Evolutionary conservation across 768 basidiomycete species (phyloP), one percentile per base, ranked within the genome.

Genomic region (Xerocomellus dryophilus): DNA sequence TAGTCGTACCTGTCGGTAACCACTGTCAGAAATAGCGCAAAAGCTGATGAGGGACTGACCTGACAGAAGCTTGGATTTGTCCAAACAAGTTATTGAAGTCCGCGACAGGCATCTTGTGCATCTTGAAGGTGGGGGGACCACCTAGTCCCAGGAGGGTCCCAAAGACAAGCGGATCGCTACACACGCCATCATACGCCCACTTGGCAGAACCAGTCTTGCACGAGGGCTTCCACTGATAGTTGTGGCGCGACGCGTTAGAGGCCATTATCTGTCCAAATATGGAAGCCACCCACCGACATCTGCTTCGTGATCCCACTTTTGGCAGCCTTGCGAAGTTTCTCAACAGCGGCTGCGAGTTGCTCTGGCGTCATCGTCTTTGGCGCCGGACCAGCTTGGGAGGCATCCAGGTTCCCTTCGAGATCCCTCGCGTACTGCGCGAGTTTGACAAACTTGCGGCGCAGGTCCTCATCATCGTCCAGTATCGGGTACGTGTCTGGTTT

Each of bases 161-260:
- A 57, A 82, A 83, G 43, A 81, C 73, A 15, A 66, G 73, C 0
- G 77, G 70, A 60, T 81, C 75, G 8, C 68, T 63, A 57, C 78
- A 81, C 18, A 83, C 71, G 18, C 80, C 81, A 50, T 81, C 79
- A 56, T 81, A 82, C n/a, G 61, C 51, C 74, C 74, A 83, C 54
- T 74, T 79, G 20, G 81, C 75, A 7, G 65, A 54, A 15, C 77
- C 74, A 0, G 64, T 70, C 63, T 78, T 80, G 63, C 79, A 81
- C 2, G 76, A 73, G 2, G 77, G 72, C 58, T 75, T 78, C 81
- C 80, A 81, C 81, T 80, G 53, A 5, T n/a, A n/a, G 23, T 56
- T 29, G 44, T 10, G 14, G n/a, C 31, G 31, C 3, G 21, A 43
- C 7, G 25, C n/a, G 18, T 50, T 25, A 54, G 32, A 50, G n/a